phyloP scores from a whole-genome alignment of 495 filamentous ascomycete genomes.

The Hypoxylon lenormandii region DNA sequence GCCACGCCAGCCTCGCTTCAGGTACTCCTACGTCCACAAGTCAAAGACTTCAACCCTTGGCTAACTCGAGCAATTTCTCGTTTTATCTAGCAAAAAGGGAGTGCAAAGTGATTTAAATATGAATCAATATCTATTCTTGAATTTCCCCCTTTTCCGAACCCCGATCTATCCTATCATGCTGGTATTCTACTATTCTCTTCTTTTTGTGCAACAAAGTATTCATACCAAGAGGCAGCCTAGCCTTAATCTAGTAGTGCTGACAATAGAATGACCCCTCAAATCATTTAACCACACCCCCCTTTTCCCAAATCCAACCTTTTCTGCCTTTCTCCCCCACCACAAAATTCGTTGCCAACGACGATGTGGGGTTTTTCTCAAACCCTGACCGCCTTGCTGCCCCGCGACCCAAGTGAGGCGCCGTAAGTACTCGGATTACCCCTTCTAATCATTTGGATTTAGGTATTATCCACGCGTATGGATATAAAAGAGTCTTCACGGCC shows the following conservation, averaged over 20 bases:
- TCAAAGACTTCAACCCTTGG: background rate
- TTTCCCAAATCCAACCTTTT: constrained; percentile 20
- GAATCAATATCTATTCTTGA: too few species aligned
- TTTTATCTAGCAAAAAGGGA: too few species aligned
- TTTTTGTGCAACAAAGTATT: background rate
- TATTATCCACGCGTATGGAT: too few species aligned
- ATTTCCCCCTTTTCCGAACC: too few species aligned
- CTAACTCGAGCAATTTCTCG: background rate
- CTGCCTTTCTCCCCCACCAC: constrained; percentile 43
- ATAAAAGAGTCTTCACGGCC: too few species aligned
- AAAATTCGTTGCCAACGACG: constrained; percentile 31
- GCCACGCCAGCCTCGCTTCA: constrained; percentile 4
- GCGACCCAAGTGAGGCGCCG: constrained; percentile 1
- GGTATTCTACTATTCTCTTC: background rate
- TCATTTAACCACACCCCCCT: constrained; percentile 8
- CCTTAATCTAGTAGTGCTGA: constrained; percentile 4
- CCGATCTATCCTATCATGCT: background rate
- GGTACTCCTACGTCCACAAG: background rate
- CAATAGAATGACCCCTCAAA: constrained; percentile 15
- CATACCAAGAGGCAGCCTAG: background rate
- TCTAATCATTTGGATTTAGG: constrained; percentile 6
- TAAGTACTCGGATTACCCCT: constrained; percentile 13
- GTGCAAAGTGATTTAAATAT: too few species aligned
- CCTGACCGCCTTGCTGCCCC: constrained; percentile 37
- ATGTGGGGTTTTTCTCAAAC: constrained; percentile 35